These are phyloP conservation scores for Rhizopus delemar DNA, from an alignment of 371 early-diverging fungal genomes.

Conservation along the genomic window DNA sequence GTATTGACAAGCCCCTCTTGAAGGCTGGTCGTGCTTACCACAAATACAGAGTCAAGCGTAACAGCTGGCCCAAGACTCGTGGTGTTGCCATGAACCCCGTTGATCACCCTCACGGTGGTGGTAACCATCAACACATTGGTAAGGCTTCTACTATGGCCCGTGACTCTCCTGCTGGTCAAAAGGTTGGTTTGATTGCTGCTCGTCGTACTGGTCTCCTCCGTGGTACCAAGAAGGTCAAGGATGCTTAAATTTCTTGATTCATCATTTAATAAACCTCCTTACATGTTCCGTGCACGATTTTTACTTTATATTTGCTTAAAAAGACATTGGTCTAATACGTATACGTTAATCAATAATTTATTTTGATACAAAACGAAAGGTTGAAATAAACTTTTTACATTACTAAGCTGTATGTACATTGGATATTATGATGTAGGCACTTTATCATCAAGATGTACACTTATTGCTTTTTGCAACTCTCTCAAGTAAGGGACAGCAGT, in stretches of 20 bases:
- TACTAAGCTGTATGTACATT: background rate
- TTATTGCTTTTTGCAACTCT: constrained; percentile 21
- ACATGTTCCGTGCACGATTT: background rate
- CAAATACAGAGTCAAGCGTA: constrained; percentile 98
- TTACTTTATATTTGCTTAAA: too few relatives aligned
- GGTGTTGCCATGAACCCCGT: constrained; percentile 99
- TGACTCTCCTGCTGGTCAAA: constrained; percentile 96
- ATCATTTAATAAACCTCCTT: background rate
- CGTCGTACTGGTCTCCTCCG: constrained; percentile 99
- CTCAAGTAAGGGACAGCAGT: constrained; percentile 22
- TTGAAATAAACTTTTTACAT: too few relatives aligned
- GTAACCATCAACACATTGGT: constrained; percentile 99
- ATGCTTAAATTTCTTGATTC: constrained; percentile 25
- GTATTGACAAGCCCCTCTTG: constrained; percentile 99
- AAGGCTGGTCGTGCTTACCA: constrained; percentile 99
- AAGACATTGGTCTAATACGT: background rate
- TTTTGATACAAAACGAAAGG: too few relatives aligned
- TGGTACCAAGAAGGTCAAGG: constrained; percentile 92
- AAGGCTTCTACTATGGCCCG: constrained; percentile 99
- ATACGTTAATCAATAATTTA: too few relatives aligned
- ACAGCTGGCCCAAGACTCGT: constrained; percentile 99
- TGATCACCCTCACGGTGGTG: constrained; percentile 80
- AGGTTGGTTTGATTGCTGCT: constrained; percentile 97
- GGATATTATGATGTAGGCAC: background rate
- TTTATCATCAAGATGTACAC: constrained; percentile 11